Evolutionary conservation across 441 rosid genomes (phyloP), one percentile per base, ranked within the genome.

Genomic region (Euphorbia celastroides): DNA sequence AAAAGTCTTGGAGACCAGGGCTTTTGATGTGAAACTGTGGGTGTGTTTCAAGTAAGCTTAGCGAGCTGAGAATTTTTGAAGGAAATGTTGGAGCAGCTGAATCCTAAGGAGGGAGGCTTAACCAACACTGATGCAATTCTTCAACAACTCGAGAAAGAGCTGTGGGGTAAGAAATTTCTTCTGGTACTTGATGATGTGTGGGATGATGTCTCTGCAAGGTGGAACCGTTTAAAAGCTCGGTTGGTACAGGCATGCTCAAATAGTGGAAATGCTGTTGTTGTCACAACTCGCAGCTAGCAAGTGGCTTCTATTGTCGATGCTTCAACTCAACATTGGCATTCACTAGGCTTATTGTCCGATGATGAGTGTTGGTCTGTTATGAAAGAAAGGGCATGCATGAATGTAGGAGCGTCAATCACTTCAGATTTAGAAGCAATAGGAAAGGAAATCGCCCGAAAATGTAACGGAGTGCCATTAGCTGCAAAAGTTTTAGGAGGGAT

Each of bases 101-200:
- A 52, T 42, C 17, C 1, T 3, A 27, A 19, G 0, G 16, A 23
- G 12, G 27, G 55, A 10, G 30, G 36, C 16, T n/a, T 42, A 20
- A 16, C 32, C 2, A 65, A 57, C 46, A 23, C 0, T 16, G 57
- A 69, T 44, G 30, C n/a, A 4, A 52, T 74, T 22, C 66, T 73
- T 64, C 6, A 34, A 22, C 22, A 61, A 13, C 54, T 71, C 42
- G 25, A 52, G 5, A 17, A 44, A 7, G 34, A 31, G 16, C 46
- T 79, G 36, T 36, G 25, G 7, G 54, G 46, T 13, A 62, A 60
- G 27, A 75, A 31, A 19, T 75, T 41, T 22, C 64, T 78, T 42
- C 73, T 75, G 1, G 68, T 66, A 2, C 77, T 78, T 9, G 82
- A 78, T 69, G 77, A 75, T 72, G 77, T 75, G 1, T 78, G 77